phyloP scores from a whole-genome alignment of 2,329 filamentous ascomycete genomes.

The Claviceps africana region DNA sequence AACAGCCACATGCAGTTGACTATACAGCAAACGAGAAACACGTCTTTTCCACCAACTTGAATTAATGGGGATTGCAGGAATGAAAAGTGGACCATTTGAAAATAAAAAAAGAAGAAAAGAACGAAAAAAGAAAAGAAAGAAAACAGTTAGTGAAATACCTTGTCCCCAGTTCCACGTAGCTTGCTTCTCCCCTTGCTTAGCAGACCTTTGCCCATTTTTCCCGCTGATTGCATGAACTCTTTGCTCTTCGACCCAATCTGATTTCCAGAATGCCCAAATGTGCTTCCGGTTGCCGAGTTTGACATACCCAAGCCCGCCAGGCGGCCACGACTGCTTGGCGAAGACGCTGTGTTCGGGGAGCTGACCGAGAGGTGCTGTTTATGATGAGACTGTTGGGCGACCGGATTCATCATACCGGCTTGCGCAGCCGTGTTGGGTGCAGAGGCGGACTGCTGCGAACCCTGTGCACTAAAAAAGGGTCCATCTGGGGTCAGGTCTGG shows the following conservation, averaged over 20 bases:
- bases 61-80: constrained; percentile 3
- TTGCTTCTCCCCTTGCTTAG: constrained; percentile 85
- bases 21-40: background rate
- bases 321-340: constrained; percentile 22
- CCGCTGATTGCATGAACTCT: constrained; percentile 73
- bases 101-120: background rate
- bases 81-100: background rate
- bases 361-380: constrained; percentile 41
- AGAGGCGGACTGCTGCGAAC: constrained; percentile 6
- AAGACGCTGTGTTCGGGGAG: constrained; percentile 13
- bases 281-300: constrained; percentile 26
- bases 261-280: constrained; percentile 40
- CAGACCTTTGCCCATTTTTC: constrained; percentile 79
- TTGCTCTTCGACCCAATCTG: constrained; percentile 75
- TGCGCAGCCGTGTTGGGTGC: constrained; percentile 11
- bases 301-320: constrained; percentile 21
- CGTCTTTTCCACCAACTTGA: constrained; percentile 1
- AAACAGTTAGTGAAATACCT: constrained; percentile 64
- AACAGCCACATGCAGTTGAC: background rate
- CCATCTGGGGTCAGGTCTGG: constrained; percentile 21
- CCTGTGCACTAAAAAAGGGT: constrained; percentile 14
- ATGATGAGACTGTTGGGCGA: constrained; percentile 35
- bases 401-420: constrained; percentile 11
- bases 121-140: constrained; percentile 17
- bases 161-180: constrained; percentile 60